phyloP scores from a whole-genome alignment of 2,329 filamentous ascomycete genomes.

The Colletotrichum melonis region DNA sequence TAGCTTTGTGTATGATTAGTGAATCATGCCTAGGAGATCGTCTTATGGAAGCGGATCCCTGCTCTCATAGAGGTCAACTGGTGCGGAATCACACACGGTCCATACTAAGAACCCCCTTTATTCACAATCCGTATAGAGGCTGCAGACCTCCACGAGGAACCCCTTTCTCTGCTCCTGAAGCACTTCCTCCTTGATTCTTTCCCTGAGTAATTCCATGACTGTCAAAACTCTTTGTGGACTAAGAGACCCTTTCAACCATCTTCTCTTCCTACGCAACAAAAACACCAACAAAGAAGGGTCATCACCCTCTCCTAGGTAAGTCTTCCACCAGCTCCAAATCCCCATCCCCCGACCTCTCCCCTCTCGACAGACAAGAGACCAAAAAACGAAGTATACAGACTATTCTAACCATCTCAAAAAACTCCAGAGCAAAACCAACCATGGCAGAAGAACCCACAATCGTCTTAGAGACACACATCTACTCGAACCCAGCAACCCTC shows the following conservation, averaged over 20 bases:
- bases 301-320: neutral
- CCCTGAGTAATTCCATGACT: neutral
- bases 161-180: no score
- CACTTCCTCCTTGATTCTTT: neutral
- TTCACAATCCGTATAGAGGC: neutral
- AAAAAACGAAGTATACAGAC: neutral
- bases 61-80: no score
- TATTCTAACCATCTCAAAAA: neutral
- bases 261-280: neutral
- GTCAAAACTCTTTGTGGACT: neutral
- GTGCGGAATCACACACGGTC: no score
- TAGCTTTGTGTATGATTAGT: no score
- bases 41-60: no score
- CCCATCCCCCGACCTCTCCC: no score
- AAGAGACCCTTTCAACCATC: neutral
- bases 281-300: neutral
- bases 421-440: neutral
- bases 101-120: neutral
- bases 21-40: no score
- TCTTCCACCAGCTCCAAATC: neutral
- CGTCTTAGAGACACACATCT: conserved; percentile 26
- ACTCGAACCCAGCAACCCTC: neutral
- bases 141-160: no score
- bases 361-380: no score
- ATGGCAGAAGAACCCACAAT: conserved; percentile 8